These are phyloP conservation scores for Sutorius eximius DNA, from an alignment of 1,284 basidiomycete species.

Conservation along the genomic window DNA sequence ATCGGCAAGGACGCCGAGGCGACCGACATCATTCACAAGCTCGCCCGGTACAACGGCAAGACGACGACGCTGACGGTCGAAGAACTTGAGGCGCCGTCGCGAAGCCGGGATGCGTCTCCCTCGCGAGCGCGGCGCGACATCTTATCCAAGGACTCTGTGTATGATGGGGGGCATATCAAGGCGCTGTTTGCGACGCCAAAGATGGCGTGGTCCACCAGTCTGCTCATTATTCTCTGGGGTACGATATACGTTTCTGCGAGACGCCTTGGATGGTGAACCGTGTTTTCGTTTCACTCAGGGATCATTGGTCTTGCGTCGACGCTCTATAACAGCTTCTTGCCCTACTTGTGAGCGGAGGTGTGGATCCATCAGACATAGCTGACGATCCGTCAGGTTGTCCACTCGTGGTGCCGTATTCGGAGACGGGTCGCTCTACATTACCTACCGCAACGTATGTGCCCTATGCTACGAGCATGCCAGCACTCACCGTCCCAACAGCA, in stretches of 20 bases:
- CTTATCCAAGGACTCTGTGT: slow-evolving; percentile 40
- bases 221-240: slow-evolving; percentile 60
- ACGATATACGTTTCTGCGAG: background rate
- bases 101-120: background rate
- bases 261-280: background rate
- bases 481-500: slow-evolving; percentile 34
- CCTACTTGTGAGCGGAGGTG: slow-evolving; percentile 42
- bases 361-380: background rate
- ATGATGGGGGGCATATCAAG: slow-evolving; percentile 46
- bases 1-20: slow-evolving; percentile 64
- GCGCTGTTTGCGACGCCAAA: slow-evolving; percentile 55
- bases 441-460: slow-evolving; percentile 50
- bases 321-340: slow-evolving; percentile 59
- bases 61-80: slow-evolving; percentile 41
- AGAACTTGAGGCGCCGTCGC: slow-evolving; percentile 36
- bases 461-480: background rate
- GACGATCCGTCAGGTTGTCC: slow-evolving; percentile 36
- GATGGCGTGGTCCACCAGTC: slow-evolving; percentile 56
- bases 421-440: slow-evolving; percentile 48
- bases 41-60: slow-evolving; percentile 61
- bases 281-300: slow-evolving; percentile 23
- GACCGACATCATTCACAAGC: slow-evolving; percentile 54
- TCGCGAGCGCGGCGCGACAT: slow-evolving; percentile 18
- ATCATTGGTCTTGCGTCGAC: slow-evolving; percentile 64
- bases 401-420: slow-evolving; percentile 50